Evolutionary conservation across 2,329 filamentous ascomycete genomes (phyloP), one percentile per base, ranked within the genome.

Genomic region (Botrytis squamosa): DNA sequence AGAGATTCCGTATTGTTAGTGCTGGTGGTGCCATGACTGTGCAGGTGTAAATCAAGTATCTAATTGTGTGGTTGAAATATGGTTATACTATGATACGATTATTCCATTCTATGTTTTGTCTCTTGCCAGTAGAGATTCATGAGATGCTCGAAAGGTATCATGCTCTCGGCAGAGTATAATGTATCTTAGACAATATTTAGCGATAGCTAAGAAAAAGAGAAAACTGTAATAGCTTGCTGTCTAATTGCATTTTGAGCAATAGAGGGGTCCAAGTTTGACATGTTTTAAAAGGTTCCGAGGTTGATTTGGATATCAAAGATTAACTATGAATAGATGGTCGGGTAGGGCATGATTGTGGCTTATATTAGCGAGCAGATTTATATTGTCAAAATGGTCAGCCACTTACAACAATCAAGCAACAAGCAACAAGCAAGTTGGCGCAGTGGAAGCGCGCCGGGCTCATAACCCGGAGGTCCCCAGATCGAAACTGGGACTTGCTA

Each of bases 1-100:
- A 95, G 77, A 97, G 85, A 82, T 98, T 98, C 79, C 95, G 93
- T 79, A 98, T 89, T 7, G 88, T 92, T 77, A 97, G 84, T 25
- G 74, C 69, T 73, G 79, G 74, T 25, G 55, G n/a, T 22, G 77
- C 68, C 79, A 80, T 80, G 70, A n/a, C 67, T 36, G 36, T 55
- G 46, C 42, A 67, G 62, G 20, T 57, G 36, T 72, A 16, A 29
- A 55, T 5, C 33, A 38, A 25, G 40, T 49, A 42, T 70, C 68
- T 62, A 62, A 46, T 44, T 36, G 55, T 36, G 52, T 62, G 36
- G 68, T 38, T 44, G 55, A 3, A 44, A 29, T 33, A 29, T 60
- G 20, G n/a, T 62, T 70, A 62, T 70, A 8, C 29, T 55, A 29
- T 55, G 25, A 29, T 18, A 33, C 18, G n/a, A 42, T 46, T 38